A percentile compares a stretch with the other conserved stretches of the same genome.
These are phyloP conservation scores for Agapanthus africanus DNA, from an alignment of 106 monocot species.

Conservation along the genomic window DNA sequence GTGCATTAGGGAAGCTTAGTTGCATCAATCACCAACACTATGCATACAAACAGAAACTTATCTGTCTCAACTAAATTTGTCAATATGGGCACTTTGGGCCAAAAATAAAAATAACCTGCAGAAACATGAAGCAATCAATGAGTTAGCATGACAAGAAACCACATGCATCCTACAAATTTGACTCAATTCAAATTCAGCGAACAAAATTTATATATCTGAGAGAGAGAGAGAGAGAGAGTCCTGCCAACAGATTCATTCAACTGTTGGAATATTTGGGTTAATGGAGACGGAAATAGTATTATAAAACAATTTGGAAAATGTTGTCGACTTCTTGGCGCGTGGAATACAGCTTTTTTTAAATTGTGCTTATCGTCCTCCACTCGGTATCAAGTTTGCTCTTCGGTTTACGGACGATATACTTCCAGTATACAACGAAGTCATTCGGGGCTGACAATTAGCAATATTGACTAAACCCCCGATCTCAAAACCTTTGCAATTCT, in stretches of 20 bases:
- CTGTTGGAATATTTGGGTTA: no score
- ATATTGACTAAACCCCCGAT: no score
- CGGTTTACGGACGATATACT: no score
- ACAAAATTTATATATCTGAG: background rate
- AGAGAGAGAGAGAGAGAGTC: background rate
- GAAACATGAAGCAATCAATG: slow-evolving; percentile 1
- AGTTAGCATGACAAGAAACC: background rate
- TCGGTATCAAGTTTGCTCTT: no score
- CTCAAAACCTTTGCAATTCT: no score
- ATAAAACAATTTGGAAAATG: no score
- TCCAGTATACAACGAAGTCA: no score
- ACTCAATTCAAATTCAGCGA: background rate
- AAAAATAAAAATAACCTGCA: slow-evolving; percentile 99
- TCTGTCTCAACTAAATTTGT: slow-evolving; percentile 94
- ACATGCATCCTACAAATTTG: background rate
- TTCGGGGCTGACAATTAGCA: no score
- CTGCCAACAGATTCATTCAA: slow-evolving; percentile 1
- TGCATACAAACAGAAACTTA: slow-evolving; percentile 83
- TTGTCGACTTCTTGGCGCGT: no score
- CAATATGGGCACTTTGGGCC: slow-evolving; percentile 86
- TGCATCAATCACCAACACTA: slow-evolving; percentile 30
- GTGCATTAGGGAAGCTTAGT: slow-evolving; percentile 21
- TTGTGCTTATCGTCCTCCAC: no score
- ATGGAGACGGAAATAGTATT: no score
- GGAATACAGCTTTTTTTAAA: no score